A percentile compares a stretch with the other conserved stretches of the same genome.
phyloP scores from a whole-genome alignment of 73 alveolate genomes.

The Stentor coeruleus region DNA sequence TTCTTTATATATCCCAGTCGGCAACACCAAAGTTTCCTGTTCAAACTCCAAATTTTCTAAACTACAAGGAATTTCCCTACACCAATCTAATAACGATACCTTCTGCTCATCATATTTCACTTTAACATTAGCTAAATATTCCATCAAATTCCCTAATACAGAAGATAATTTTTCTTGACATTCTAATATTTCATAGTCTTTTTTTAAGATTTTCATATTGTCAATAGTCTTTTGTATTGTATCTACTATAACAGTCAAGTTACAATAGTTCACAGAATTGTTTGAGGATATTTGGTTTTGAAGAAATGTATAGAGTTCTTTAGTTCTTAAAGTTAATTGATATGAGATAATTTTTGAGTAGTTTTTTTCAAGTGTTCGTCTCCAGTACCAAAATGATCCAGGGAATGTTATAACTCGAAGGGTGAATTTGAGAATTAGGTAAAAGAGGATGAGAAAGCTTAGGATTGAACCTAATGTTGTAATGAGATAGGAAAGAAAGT shows the following conservation, averaged over 20 bases:
- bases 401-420: slow-evolving; percentile 2
- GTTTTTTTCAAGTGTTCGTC: background rate
- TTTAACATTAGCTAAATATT: too few species aligned
- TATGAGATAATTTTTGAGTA: background rate
- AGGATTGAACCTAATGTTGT: slow-evolving; percentile 11
- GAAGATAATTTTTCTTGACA: too few species aligned
- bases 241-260: too few species aligned
- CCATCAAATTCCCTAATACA: too few species aligned
- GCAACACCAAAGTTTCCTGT: background rate
- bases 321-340: background rate
- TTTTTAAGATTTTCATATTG: too few species aligned
- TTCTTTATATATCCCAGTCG: background rate
- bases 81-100: background rate
- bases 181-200: too few species aligned
- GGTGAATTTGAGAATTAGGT: background rate
- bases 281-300: background rate
- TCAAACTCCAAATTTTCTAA: background rate
- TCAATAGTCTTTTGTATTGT: too few species aligned
- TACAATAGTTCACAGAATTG: background rate
- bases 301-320: background rate
- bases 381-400: slow-evolving; percentile 27
- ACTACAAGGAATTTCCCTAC: background rate
- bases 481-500: background rate
- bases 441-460: background rate
- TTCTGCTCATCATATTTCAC: too few species aligned